Conservation (phyloP, 192 early-diverging fungal genomes). For the Phycomyces nitens region DNA sequence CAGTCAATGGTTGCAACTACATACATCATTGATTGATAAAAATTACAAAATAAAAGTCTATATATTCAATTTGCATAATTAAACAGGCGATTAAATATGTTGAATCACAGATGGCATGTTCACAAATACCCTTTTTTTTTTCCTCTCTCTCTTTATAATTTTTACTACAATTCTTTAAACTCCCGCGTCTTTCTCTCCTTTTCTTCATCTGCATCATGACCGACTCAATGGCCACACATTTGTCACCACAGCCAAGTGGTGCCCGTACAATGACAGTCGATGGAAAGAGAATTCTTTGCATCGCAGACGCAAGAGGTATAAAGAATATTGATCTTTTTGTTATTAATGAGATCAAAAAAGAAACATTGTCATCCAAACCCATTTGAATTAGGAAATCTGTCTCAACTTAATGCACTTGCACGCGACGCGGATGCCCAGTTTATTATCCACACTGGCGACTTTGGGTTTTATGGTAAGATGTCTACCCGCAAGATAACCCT, state of each 20-base stretch:
- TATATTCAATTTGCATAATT: no score
- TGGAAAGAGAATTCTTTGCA: slow-evolving; percentile 17
- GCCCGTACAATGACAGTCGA: slow-evolving; percentile 6
- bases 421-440: slow-evolving; percentile 48
- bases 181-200: background rate
- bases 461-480: slow-evolving; percentile 56
- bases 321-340: background rate
- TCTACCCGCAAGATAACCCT: no score
- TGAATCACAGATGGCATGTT: no score
- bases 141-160: background rate
- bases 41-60: no score
- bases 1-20: no score
- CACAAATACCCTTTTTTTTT: background rate
- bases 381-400: slow-evolving; percentile 43
- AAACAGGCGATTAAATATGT: no score
- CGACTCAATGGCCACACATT: background rate
- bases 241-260: background rate
- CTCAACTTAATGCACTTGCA: slow-evolving; percentile 53
- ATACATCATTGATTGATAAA: no score
- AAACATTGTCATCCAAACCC: no score
- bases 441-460: slow-evolving; percentile 60
- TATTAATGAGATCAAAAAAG: background rate
- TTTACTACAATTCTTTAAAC: background rate
- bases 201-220: background rate
- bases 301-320: slow-evolving; percentile 20